These are phyloP conservation scores for Penicillium sp. DNA, from an alignment of 2,329 filamentous ascomycete species.

Conservation along the genomic window DNA sequence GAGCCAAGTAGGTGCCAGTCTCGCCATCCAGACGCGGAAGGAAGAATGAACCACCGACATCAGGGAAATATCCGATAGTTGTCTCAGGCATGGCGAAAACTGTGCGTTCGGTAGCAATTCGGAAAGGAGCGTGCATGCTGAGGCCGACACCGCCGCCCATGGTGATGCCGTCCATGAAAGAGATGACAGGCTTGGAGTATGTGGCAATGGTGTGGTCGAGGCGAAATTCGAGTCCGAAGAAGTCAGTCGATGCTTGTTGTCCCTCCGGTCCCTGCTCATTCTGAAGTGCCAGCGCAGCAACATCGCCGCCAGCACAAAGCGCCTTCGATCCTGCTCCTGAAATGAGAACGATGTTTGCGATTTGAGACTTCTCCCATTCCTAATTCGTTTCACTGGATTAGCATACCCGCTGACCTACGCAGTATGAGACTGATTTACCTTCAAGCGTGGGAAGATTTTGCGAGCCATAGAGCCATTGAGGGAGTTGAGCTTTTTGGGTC, in stretches of 20 bases:
- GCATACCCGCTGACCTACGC: neutral
- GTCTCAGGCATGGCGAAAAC: constrained; percentile 99
- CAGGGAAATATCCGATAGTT: constrained; percentile 97
- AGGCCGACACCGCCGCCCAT: constrained; percentile 98
- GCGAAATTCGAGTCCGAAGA: constrained; percentile 94
- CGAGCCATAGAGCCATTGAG: constrained; percentile 92
- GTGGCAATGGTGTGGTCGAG: constrained; percentile 95
- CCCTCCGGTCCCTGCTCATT: constrained; percentile 72
- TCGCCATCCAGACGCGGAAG: constrained; percentile 84
- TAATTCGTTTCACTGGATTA: no score
- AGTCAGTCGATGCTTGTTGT: constrained; percentile 75
- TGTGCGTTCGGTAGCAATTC: constrained; percentile 94
- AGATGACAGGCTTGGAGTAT: constrained; percentile 88
- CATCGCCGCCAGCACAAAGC: constrained; percentile 93
- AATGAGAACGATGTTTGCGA: constrained; percentile 90
- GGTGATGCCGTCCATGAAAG: constrained; percentile 96
- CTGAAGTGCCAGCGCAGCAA: constrained; percentile 73
- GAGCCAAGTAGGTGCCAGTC: constrained; percentile 87
- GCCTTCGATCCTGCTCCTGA: constrained; percentile 85
- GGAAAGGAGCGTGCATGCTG: constrained; percentile 91
- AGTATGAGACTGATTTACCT: constrained; percentile 45
- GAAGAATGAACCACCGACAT: constrained; percentile 96
- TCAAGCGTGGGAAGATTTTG: constrained; percentile 86
- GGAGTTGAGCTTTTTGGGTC: constrained; percentile 88
- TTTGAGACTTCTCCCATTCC: constrained; percentile 93